A percentile compares a stretch with the other conserved stretches of the same genome.
Evolutionary conservation across 2,329 filamentous ascomycete genomes (phyloP).

Genomic region (Trichoderma breve): DNA sequence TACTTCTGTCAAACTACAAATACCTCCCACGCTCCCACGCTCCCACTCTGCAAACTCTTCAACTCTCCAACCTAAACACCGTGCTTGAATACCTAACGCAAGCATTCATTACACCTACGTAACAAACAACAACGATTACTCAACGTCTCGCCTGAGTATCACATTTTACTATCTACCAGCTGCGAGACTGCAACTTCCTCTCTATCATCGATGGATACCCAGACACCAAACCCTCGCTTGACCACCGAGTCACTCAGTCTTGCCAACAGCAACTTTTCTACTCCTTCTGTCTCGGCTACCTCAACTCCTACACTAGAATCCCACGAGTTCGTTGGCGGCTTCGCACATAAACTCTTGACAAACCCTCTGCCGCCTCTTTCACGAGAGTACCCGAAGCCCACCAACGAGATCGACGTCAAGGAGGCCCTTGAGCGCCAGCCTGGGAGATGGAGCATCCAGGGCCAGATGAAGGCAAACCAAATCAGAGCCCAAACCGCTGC

Average conservation of each 20-base stretch:
- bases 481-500: conserved; percentile 26
- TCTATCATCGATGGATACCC: conserved; percentile 1
- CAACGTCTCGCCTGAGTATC: background rate
- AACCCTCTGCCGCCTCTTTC: conserved; percentile 35
- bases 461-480: conserved; percentile 35
- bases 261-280: conserved; percentile 4
- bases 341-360: background rate
- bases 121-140: background rate
- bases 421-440: conserved; percentile 45
- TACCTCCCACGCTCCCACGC: background rate
- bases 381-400: conserved; percentile 43
- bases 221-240: background rate
- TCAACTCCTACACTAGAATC: conserved; percentile 17
- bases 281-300: conserved; percentile 2
- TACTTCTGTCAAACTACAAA: conserved; percentile 2
- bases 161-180: background rate
- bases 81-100: background rate
- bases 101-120: background rate
- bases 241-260: conserved; percentile 7
- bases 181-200: background rate
- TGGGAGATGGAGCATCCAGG: conserved; percentile 41
- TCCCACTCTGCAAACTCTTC: background rate
- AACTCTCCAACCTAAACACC: background rate
- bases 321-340: conserved; percentile 5
- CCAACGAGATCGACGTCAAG: conserved; percentile 39